Base-by-base conservation (phyloP, 805 yeast species). In the Metschnikowia cerradonensis region DNA sequence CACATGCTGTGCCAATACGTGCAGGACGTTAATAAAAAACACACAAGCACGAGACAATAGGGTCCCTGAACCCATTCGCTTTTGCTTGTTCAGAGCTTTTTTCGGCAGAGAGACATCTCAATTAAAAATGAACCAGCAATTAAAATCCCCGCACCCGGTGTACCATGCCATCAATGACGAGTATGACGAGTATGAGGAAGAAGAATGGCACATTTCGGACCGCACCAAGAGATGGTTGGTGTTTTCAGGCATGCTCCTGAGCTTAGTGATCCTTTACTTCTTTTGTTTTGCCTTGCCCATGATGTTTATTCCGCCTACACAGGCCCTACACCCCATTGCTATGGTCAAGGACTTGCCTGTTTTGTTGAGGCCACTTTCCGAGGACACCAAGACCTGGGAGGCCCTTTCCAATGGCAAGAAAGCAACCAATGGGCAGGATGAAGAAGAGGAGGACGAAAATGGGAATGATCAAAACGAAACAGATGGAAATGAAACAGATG, bases 251-350 rank as follows among this genome's bases (percentile, higher is more conserved):
- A 31, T 53, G 20, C 41, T 45, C 20, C 33, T 38, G 31, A 47
- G 58, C 36, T 45, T 64, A 1, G 51, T 48, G 0, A 15, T 53
- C 1, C 54, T 71, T 13, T 73, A 65, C 51, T 45, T 69, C 5
- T 67, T 73, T 52, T 61, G 71, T 30, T 48, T 73, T 17, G 58
- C 53, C 37, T 57, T 73, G 22, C 78, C 78, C 1, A 54, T 48
- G 33, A 43, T 57, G 43, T 73, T 64, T 52, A 67, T 73, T 5
- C 78, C 78, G 1, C 60, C 63, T 40, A 58, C 67, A 3, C 60
- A 54, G 11, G 59, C 57, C 3, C 60, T 73, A 30, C 50, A 52
- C 0, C 67, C 61, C 1, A 62, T 73, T 10, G 47, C 50, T 1
- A 58, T 64, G 49, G 59, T 73, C 20, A 48, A 60, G 6, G 61